Evolutionary conservation across 163 green algal species (phyloP).

Genomic region (Botryococcus braunii): DNA sequence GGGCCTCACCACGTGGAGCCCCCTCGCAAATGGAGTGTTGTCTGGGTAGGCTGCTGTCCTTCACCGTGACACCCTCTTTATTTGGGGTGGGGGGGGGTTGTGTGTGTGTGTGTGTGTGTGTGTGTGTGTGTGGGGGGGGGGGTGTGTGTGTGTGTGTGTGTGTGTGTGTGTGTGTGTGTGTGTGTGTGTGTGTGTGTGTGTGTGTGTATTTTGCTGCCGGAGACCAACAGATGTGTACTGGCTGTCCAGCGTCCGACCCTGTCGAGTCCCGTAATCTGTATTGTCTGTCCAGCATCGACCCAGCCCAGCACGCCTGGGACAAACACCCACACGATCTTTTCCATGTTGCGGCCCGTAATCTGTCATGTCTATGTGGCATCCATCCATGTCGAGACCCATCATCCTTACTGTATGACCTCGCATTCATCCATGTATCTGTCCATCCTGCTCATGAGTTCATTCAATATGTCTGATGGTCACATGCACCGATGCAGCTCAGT

Average conservation of each 20-base stretch:
- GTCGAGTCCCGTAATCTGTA: neutral
- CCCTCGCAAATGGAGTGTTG: slow-evolving; percentile 67
- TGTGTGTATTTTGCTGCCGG: neutral
- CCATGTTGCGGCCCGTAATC: too few relatives aligned
- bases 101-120: neutral
- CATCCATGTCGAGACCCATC: too few relatives aligned
- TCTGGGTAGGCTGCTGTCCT: slow-evolving; percentile 68
- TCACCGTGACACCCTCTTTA: slow-evolving; percentile 45
- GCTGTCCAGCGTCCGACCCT: neutral
- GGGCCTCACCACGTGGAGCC: slow-evolving; percentile 72
- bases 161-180: neutral
- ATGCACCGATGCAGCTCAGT: too few relatives aligned
- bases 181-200: neutral
- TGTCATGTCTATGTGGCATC: too few relatives aligned
- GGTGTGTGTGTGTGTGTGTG: neutral
- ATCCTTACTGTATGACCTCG: too few relatives aligned
- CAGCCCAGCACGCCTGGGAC: too few relatives aligned
- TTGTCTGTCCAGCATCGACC: too few relatives aligned
- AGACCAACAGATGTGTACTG: neutral
- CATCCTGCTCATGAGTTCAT: too few relatives aligned
- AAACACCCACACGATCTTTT: too few relatives aligned
- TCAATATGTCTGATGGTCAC: too few relatives aligned
- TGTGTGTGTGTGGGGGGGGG: neutral
- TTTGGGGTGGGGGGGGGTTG: slow-evolving; percentile 51
- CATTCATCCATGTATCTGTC: too few relatives aligned